Conservation (phyloP, 1,284 basidiomycete species). For the Apiotrichum gracile region DNA sequence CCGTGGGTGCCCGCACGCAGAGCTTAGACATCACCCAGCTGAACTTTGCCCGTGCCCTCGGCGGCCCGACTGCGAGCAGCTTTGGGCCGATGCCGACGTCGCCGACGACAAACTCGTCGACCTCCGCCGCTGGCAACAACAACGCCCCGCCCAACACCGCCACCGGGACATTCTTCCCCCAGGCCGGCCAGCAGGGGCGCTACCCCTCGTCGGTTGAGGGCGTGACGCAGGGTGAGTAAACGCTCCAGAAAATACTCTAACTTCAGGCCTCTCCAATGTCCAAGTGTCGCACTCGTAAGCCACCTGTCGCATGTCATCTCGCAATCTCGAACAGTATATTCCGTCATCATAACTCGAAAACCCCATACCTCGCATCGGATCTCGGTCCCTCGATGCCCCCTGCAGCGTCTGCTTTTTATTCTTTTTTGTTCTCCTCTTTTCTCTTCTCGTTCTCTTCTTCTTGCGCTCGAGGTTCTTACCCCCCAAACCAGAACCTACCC, state of each 20-base stretch:
- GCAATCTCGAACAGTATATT: slow-evolving; percentile 2
- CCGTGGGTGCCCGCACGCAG: slow-evolving; percentile 44
- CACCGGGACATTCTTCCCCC: slow-evolving; percentile 31
- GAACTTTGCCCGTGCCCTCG: slow-evolving; percentile 34
- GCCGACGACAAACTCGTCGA: slow-evolving; percentile 20
- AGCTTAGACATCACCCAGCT: slow-evolving; percentile 48
- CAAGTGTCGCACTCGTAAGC: slow-evolving; percentile 24
- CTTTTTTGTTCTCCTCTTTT: neutral
- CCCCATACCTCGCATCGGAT: slow-evolving; percentile 10
- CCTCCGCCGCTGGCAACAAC: slow-evolving; percentile 7
- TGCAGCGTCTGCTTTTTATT: neutral
- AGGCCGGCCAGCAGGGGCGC: slow-evolving; percentile 12
- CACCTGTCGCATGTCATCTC: too few species aligned
- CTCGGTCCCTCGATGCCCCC: neutral
- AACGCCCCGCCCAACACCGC: slow-evolving; percentile 27
- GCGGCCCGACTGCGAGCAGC: slow-evolving; percentile 14
- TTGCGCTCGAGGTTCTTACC: neutral
- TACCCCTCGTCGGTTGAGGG: slow-evolving; percentile 22
- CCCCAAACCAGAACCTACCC: neutral
- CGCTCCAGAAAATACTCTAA: neutral
- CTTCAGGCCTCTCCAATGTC: slow-evolving; percentile 25
- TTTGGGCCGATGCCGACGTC: slow-evolving; percentile 30
- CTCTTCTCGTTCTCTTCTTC: neutral
- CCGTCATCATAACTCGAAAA: neutral
- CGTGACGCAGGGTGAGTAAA: slow-evolving; percentile 30